Conservation (phyloP, 2,329 filamentous ascomycete genomes). For the Orbilia oligospora region DNA sequence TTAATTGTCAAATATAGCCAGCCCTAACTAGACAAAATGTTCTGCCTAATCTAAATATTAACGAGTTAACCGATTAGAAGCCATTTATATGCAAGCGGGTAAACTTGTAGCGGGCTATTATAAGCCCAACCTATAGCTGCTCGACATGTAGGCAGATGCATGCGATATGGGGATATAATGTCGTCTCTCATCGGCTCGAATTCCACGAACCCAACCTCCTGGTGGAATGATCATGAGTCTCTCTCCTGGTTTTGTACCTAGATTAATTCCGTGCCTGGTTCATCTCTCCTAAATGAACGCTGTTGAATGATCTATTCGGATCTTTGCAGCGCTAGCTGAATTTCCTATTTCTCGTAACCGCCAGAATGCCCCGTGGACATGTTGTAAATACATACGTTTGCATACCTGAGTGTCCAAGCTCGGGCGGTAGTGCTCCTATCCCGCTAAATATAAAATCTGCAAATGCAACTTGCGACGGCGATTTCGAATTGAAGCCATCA, state of each 20-base stretch:
- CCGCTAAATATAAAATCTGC: conserved; percentile 1
- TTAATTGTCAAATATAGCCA: conserved; percentile 7
- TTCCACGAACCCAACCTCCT: background rate
- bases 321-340: conserved; percentile 5
- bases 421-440: background rate
- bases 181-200: background rate
- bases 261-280: no score
- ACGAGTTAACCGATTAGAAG: conserved; percentile 25
- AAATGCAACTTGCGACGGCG: background rate
- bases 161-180: background rate
- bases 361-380: background rate
- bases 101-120: background rate
- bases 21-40: background rate
- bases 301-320: background rate
- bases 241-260: no score
- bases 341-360: conserved; percentile 12
- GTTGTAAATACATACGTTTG: background rate
- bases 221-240: background rate
- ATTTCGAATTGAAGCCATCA: background rate
- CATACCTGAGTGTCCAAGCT: background rate
- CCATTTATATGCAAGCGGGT: background rate
- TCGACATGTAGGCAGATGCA: conserved; percentile 1
- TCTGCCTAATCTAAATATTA: conserved; percentile 7
- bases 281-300: background rate
- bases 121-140: conserved; percentile 3